Base-by-base conservation (phyloP, 768 basidiomycete genomes). In the Rhodotorula toruloides region DNA sequence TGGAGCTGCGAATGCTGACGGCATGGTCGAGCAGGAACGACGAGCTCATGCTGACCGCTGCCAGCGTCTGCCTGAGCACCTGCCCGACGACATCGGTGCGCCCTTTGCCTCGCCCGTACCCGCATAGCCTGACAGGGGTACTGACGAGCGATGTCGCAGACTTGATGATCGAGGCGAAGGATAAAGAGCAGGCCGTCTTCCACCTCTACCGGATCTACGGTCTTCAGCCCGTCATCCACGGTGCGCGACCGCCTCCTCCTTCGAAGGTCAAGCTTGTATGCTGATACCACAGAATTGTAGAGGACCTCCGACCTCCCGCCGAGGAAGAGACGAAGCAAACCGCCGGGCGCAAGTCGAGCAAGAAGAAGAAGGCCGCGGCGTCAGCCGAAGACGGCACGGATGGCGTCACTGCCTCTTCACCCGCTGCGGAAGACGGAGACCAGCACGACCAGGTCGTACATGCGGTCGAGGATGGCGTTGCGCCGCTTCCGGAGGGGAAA, bases 131-230 rank as follows among this genome's bases (percentile, higher is more conserved):
- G 29, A 16, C 4, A 11, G 32, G n/a, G 32, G 16, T 36, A 17
- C 29, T 46, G 32, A 29, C 40, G 29, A 58, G 49, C 14, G 50
- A 42, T n/a, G n/a, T n/a, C n/a, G 42, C 60, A 60, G 67, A 74
- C 32, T 56, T 75, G 37, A 74, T 74, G 74, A 73, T 74, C 40
- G 72, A 78, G 81, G 90, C 90, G 5, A 90, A 91, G 76, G 89
- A 89, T 77, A 89, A 92, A 78, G 92, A 94, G 76, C 92, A 93
- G 75, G 92, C 91, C 3, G 91, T 96, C 10, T 82, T 96, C 62
- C 85, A 93, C 67, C 74, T 94, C 50, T 86, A 90, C 75, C 77
- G 90, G 63, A 85, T 88, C 37, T 94, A 96, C 72, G 81, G 79
- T 52, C 76, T 93, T 8, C 79, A 85, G 48, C 82, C 85, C 22